Evolutionary conservation across 345 rosid genomes (phyloP), one percentile per base, ranked within the genome.

Genomic region (Citrus glauca): DNA sequence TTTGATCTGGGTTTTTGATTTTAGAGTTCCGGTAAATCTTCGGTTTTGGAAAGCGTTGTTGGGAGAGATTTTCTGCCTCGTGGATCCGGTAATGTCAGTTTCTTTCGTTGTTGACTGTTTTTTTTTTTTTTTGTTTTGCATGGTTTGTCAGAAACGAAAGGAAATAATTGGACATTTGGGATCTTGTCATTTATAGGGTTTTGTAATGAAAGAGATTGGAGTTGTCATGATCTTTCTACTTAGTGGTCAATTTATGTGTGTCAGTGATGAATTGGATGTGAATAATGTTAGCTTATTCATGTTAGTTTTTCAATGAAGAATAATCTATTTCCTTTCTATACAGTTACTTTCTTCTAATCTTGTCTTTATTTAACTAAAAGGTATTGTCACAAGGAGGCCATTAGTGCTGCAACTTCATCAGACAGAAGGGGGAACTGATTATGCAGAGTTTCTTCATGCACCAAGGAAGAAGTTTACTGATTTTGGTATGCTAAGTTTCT

Each of bases 1-100:
- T 81, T 61, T 38, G 2, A 17, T 63, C 65, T 66, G 19, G 60
- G 62, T 59, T 73, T 77, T 74, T 74, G 74, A 70, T 40, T 19
- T 66, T 76, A 94, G 98, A 97, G 99, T 84, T 97, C 98, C 1
- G 98, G 99, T 45, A 97, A 97, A 84, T 97, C 98, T 66, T 97
- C 99, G 14, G 98, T 97, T 74, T 85, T 93, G 73, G 99, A 97
- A 84, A 97, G 98, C 84, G 92, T 97, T 9, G 99, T 94, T 17
- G 98, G 99, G 74, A 90, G 99, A 77, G 99, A 97, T 74, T 94
- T 97, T 82, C 85, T 94, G 82, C 99, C 99, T 80, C 97, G 98
- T 85, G 99, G 99, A 97, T 97, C 99, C 68, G 99, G 99, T 97
- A 88, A 68, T 17, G 78, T 66, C 22, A 22, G 33, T 55, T 62